Evolutionary conservation across 805 yeast species (phyloP).

Genomic region (Candida vartiovaarae): DNA sequence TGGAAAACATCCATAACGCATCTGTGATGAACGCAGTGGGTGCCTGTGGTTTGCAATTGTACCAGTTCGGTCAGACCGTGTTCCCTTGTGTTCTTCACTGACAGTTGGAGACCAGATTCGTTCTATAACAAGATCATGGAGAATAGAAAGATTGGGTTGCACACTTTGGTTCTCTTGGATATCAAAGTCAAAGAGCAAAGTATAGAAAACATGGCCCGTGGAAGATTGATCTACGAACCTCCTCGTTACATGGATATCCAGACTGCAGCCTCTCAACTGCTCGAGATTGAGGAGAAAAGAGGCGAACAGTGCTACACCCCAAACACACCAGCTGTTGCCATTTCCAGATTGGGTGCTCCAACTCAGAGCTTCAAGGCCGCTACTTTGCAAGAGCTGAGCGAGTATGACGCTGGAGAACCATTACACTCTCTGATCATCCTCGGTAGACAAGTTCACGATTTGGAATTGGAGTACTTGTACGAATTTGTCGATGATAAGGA

Average conservation of each 20-base stretch:
- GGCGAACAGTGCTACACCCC: constrained; percentile 74
- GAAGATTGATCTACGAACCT: constrained; percentile 88
- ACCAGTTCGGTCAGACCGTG: constrained; percentile 96
- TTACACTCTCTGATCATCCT: constrained; percentile 84
- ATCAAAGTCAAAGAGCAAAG: constrained; percentile 97
- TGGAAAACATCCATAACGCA: constrained; percentile 88
- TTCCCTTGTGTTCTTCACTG: constrained; percentile 94
- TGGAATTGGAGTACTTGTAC: constrained; percentile 78
- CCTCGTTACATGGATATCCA: constrained; percentile 93
- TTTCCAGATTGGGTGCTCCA: constrained; percentile 87
- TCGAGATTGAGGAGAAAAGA: constrained; percentile 80
- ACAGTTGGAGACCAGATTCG: constrained; percentile 92
- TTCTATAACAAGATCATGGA: constrained; percentile 87
- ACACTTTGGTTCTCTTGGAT: constrained; percentile 81
- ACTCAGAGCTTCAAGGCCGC: constrained; percentile 79
- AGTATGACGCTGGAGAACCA: constrained; percentile 91
- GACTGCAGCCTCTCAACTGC: constrained; percentile 80
- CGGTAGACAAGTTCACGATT: constrained; percentile 91
- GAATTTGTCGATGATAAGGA: constrained; percentile 64
- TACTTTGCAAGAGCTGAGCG: constrained; percentile 66
- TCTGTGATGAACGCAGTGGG: constrained; percentile 98
- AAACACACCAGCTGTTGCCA: constrained; percentile 88
- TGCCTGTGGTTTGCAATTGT: constrained; percentile 92
- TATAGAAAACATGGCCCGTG: constrained; percentile 88
- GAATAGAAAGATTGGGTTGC: constrained; percentile 85